Evolutionary conservation across 495 filamentous ascomycete species (phyloP).

Genomic region (Aspergillus avenaceus): DNA sequence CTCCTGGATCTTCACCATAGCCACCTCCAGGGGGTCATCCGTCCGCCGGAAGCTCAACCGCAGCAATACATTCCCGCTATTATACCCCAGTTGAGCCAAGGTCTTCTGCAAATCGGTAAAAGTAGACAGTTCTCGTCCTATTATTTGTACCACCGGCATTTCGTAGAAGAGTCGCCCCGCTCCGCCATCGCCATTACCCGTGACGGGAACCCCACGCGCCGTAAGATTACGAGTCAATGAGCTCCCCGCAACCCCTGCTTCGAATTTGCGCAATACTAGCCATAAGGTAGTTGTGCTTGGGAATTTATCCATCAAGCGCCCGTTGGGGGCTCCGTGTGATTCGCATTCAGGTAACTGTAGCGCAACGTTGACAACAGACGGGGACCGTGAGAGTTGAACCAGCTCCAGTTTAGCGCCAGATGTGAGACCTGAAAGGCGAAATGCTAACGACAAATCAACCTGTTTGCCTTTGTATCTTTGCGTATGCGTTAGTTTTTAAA

Average conservation of each 20-base stretch:
- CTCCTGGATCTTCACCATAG: constrained; percentile 71
- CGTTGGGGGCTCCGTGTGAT: constrained; percentile 48
- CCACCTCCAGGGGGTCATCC: constrained; percentile 75
- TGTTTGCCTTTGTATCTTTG: constrained; percentile 73
- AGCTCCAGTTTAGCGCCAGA: constrained; percentile 91
- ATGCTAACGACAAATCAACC: constrained; percentile 76
- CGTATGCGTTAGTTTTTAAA: constrained; percentile 10
- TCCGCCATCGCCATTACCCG: constrained; percentile 43
- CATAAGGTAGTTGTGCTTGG: constrained; percentile 81
- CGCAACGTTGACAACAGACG: constrained; percentile 78
- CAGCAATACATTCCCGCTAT: constrained; percentile 73
- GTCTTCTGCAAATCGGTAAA: constrained; percentile 85
- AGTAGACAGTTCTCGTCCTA: constrained; percentile 69
- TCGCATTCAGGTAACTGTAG: constrained; percentile 73
- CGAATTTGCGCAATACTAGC: constrained; percentile 84
- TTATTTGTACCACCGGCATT: constrained; percentile 74
- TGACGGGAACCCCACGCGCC: constrained; percentile 63
- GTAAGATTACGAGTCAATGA: constrained; percentile 69
- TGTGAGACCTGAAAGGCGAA: constrained; percentile 79
- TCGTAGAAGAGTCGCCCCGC: constrained; percentile 81
- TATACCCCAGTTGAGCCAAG: constrained; percentile 80
- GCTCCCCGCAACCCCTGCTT: constrained; percentile 56
- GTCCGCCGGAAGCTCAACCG: constrained; percentile 71
- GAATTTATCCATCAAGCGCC: constrained; percentile 75
- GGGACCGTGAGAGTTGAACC: constrained; percentile 74